Evolutionary conservation across 2,329 filamentous ascomycete genomes (phyloP), one percentile per base, ranked within the genome.

Genomic region (Drechslerella coelobrocha): DNA sequence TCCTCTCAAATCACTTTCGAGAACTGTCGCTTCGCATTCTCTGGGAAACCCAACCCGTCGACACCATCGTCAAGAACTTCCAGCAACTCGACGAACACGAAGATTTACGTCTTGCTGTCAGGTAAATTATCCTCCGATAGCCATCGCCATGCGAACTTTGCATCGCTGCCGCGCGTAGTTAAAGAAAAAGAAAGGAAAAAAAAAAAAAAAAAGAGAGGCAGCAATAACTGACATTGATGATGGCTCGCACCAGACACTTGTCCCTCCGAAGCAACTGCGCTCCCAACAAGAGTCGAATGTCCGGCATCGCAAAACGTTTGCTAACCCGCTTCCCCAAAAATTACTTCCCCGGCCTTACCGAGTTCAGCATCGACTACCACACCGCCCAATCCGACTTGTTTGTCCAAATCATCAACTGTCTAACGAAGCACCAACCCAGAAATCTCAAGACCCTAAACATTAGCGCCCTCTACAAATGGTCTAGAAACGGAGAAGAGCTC

Each of bases 361-460:
- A 71, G 23, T 55, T 63, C 39, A 60, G 50, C 17, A 60, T 63
- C 21, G 48, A 63, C 12, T 51, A 50, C 27, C 24, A 50, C 8
- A 4, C 21, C 2, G 10, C 10, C 23, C 31, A 37, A 17, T 21
- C 19, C 2, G 59, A 63, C 37, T 34, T 39, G 17, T 71, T 63
- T 23, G 41, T 55, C 23, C 8, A 56, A 12, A 60, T 71, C 5
- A 71, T 71, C 17, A 63, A 59, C 29, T 19, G 12, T 7, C 27
- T 71, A 7, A 23, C 66, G 14, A 23, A 37, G 2, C 34, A 71
- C 6, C 47, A 51, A 34, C 59, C 66, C 2, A 53, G 29, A 14
- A 50, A 48, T 14, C 41, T 71, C 5, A 71, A 60, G 41, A 59
- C 59, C 1, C n/a, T 71, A 2, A 63, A 71, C 19, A 54, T 71